Base-by-base conservation (phyloP, 306 rosid genomes). In the Trifolium repens region DNA sequence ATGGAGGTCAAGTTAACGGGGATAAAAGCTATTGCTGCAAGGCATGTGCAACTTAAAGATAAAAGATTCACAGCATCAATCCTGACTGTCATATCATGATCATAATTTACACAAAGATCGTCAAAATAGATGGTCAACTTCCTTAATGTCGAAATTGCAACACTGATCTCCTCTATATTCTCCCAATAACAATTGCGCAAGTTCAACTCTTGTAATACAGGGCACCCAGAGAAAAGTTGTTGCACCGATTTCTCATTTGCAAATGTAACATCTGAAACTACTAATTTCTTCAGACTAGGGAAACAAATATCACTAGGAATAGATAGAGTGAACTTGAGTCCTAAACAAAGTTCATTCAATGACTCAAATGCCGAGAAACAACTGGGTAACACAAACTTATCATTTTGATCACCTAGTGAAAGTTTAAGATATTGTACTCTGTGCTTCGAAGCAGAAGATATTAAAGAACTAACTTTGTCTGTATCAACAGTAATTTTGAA, bases 41-140 rank as follows among this genome's bases (percentile, higher is more conserved):
- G 19, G 63, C 42, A 8, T 30, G 5, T 58, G 81, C 53, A 77
- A 15, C 54, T 32, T 19, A 69, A 59, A 16, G 52, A 58, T 60
- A 13, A 6, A 37, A 77, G 81, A 46, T 77, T 69, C 63, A 32
- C 70, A 32, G 54, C 70, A 69, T 77, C 81, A 59, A 46, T 69
- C 22, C 3, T 35, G 32, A 77, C 19, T 47, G 15, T 5, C 71
- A 22, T 34, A 15, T 46, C 50, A 3, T 35, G 7, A 68, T 39
- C 24, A 39, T 67, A 3, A 10, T 22, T n/a, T 7, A 27, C 32
- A 39, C 9, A n/a, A 11, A 3, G 2, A 52, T 5, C 0, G 13
- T 54, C 37, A 9, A 54, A 7, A n/a, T 7, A 1, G 46, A 76
- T 67, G 30, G 7, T 44, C 39, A 77, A 68, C 7, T 16, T 44